Evolutionary conservation across 441 rosid species (phyloP).

Genomic region (Croton setiger): DNA sequence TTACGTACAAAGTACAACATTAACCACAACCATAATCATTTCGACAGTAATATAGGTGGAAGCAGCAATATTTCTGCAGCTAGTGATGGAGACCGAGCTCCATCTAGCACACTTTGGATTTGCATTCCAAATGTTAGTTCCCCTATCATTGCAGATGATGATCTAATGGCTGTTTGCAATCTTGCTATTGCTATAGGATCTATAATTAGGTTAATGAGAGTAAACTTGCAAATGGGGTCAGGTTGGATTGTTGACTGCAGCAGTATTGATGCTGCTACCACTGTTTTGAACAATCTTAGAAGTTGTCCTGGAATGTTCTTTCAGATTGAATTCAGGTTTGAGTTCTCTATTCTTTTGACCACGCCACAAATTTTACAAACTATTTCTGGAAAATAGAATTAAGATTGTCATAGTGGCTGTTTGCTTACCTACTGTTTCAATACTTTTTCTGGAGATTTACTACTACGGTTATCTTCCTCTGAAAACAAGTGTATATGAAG

Average conservation of each 20-base stretch:
- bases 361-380: not conserved
- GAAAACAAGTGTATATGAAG: not conserved
- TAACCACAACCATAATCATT: constrained; percentile 23
- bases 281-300: constrained; percentile 39
- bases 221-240: constrained; percentile 35
- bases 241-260: constrained; percentile 53
- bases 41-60: constrained; percentile 27
- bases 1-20: constrained; percentile 40
- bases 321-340: constrained; percentile 52
- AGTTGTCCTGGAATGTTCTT: constrained; percentile 43
- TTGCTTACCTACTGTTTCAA: not conserved
- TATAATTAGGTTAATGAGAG: constrained; percentile 30
- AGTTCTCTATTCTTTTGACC: constrained; percentile 3
- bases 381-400: constrained; percentile 1
- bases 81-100: constrained; percentile 35
- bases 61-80: constrained; percentile 19
- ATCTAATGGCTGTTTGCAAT: constrained; percentile 42
- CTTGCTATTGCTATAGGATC: constrained; percentile 38
- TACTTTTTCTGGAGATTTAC: not conserved
- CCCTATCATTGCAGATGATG: constrained; percentile 42
- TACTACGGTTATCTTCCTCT: not conserved
- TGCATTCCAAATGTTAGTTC: constrained; percentile 34
- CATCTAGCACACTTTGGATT: constrained; percentile 44
- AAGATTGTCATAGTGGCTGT: not conserved
- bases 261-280: constrained; percentile 36